These are phyloP conservation scores for Arabidopsis lyrata DNA, from an alignment of 441 rosid species.

Conservation along the genomic window DNA sequence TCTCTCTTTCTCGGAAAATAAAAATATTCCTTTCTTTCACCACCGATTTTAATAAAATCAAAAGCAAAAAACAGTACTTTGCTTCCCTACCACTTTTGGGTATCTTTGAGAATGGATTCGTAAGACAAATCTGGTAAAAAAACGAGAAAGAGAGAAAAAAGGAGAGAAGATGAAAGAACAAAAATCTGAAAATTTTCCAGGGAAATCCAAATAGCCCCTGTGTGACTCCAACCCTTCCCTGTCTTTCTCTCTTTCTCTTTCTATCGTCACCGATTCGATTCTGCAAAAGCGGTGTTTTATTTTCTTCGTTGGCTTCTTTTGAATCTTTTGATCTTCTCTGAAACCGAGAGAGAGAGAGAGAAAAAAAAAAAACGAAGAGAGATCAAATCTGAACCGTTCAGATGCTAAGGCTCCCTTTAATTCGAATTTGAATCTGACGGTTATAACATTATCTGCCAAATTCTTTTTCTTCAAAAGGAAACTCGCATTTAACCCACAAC, in stretches of 20 bases:
- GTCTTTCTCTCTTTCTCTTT: constrained; percentile 31
- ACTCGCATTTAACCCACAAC: constrained; percentile 22
- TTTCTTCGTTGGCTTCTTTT: constrained; percentile 43
- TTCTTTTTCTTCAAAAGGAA: not conserved
- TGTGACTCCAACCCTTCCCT: constrained; percentile 13
- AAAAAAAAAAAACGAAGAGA: constrained; percentile 18
- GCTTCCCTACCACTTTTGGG: constrained; percentile 38
- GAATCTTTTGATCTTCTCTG: constrained; percentile 23
- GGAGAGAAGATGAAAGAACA: constrained; percentile 15
- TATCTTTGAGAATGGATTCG: constrained; percentile 41
- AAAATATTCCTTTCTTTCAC: constrained; percentile 39
- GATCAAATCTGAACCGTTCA: constrained; percentile 47
- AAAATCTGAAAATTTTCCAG: constrained; percentile 39
- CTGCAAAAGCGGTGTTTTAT: constrained; percentile 47
- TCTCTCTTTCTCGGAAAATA: constrained; percentile 27
- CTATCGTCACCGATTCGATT: constrained; percentile 44
- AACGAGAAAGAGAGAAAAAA: constrained; percentile 25
- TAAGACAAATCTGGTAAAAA: constrained; percentile 35
- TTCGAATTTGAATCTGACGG: constrained; percentile 51
- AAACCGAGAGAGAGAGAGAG: constrained; percentile 27
- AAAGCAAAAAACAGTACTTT: constrained; percentile 32
- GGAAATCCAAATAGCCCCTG: constrained; percentile 48
- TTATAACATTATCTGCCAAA: constrained; percentile 2
- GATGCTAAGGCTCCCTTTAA: constrained; percentile 20
- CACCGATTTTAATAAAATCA: constrained; percentile 17